A percentile compares a stretch with the other conserved stretches of the same genome.
Conservation (phyloP, 2,329 filamentous ascomycete genomes). For the Arthrobotrys pseudoclavata region DNA sequence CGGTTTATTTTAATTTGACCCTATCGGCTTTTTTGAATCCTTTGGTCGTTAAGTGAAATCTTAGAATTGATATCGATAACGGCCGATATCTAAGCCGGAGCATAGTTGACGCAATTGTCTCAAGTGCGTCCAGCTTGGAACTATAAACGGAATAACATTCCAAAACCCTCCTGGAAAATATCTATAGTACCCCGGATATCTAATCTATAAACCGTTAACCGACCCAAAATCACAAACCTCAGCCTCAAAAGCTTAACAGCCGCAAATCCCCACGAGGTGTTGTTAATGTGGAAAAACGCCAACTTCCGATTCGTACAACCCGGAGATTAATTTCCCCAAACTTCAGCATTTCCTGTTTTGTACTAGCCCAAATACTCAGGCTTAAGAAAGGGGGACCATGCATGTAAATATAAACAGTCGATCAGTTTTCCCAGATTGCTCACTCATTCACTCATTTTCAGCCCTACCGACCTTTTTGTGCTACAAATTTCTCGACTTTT, state of each 20-base stretch:
- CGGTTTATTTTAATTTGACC: too few species aligned
- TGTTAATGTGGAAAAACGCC: not conserved
- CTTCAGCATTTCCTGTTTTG: constrained; percentile 11
- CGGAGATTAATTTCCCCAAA: constrained; percentile 23
- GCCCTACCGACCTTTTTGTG: not conserved
- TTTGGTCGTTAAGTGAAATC: too few species aligned
- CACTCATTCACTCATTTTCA: constrained; percentile 4
- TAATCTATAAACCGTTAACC: not conserved
- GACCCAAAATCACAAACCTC: not conserved
- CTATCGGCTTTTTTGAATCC: not conserved
- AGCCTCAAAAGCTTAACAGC: not conserved
- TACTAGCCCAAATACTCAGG: not conserved
- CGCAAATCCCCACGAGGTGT: too few species aligned
- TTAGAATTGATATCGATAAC: too few species aligned
- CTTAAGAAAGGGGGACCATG: constrained; percentile 2
- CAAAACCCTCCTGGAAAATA: too few species aligned
- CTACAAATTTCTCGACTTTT: not conserved
- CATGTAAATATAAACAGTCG: not conserved
- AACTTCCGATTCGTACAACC: not conserved
- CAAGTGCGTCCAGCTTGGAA: too few species aligned
- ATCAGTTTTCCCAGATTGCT: not conserved
- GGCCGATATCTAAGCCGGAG: too few species aligned
- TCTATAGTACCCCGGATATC: too few species aligned
- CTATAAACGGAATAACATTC: too few species aligned
- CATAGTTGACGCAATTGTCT: too few species aligned